Evolutionary conservation across 2,329 filamentous ascomycete species (phyloP).

Genomic region (Ophiocordyceps camponoti-floridani): DNA sequence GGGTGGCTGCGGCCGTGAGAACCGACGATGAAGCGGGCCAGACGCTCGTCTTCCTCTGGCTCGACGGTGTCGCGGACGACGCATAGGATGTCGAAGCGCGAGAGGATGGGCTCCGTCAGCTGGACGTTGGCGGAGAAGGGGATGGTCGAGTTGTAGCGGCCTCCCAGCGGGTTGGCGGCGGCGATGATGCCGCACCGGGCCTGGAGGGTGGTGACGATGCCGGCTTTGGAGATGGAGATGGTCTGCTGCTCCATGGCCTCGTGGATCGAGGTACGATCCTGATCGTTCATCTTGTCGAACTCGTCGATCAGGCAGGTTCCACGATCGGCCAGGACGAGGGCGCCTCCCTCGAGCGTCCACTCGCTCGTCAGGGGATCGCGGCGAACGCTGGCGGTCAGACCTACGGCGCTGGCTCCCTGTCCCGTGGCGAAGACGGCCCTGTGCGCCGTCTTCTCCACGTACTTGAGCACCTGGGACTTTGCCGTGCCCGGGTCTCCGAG

Average conservation of each 20-base stretch:
- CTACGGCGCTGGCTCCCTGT: conserved; percentile 90
- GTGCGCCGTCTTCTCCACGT: conserved; percentile 93
- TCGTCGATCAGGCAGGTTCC: conserved; percentile 95
- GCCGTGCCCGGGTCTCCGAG: conserved; percentile 95
- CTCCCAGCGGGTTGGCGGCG: conserved; percentile 89
- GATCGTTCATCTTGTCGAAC: conserved; percentile 99
- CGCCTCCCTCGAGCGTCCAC: conserved; percentile 94
- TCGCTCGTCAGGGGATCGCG: conserved; percentile 89
- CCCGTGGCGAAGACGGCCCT: conserved; percentile 94
- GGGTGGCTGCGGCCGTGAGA: conserved; percentile 87
- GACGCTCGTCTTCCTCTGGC: conserved; percentile 75
- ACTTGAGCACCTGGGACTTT: conserved; percentile 95
- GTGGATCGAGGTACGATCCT: conserved; percentile 94
- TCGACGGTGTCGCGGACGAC: conserved; percentile 94
- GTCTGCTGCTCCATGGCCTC: conserved; percentile 99
- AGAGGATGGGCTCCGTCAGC: conserved; percentile 89
- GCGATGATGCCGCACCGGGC: conserved; percentile 92
- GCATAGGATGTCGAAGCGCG: conserved; percentile 93
- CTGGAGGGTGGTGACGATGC: conserved; percentile 93
- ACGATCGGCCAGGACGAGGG: conserved; percentile 82
- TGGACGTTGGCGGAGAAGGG: conserved; percentile 95
- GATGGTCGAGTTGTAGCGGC: conserved; percentile 89
- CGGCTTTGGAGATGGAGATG: conserved; percentile 96
- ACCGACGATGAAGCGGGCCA: conserved; percentile 87
- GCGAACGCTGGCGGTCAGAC: conserved; percentile 91